phyloP scores from a whole-genome alignment of 2,329 filamentous ascomycete genomes.

The Sordariomycetes sp. region DNA sequence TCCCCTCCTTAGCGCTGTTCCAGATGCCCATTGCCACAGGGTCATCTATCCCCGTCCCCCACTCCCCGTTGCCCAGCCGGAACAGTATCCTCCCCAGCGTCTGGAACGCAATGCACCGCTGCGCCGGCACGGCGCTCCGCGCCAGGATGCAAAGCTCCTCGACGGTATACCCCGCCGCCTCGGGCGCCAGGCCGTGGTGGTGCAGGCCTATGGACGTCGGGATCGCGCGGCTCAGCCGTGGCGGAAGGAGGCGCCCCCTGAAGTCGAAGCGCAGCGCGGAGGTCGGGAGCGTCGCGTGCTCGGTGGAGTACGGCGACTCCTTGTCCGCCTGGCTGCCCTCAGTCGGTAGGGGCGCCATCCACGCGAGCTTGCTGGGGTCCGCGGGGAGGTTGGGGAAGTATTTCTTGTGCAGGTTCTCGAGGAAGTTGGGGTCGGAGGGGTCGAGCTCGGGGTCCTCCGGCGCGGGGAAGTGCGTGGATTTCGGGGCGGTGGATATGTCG shows the following conservation, averaged over 20 bases:
- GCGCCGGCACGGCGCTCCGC: constrained; percentile 71
- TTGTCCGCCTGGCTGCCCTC: constrained; percentile 53
- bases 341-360: constrained; percentile 70
- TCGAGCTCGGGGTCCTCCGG: constrained; percentile 61
- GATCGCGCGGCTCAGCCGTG: constrained; percentile 61
- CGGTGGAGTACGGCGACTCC: constrained; percentile 73
- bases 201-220: constrained; percentile 75
- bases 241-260: constrained; percentile 67
- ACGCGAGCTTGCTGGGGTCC: constrained; percentile 76
- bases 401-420: constrained; percentile 74
- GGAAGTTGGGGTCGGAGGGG: constrained; percentile 72
- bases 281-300: constrained; percentile 58
- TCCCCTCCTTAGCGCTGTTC: constrained; percentile 65
- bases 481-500: constrained; percentile 20
- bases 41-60: constrained; percentile 47
- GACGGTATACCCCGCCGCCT: constrained; percentile 90
- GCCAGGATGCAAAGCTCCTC: constrained; percentile 73
- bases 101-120: constrained; percentile 86
- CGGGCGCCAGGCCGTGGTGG: constrained; percentile 85
- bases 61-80: constrained; percentile 63
- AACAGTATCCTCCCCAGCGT: constrained; percentile 80
- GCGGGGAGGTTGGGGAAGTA: constrained; percentile 86
- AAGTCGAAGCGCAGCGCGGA: constrained; percentile 85
- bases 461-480: constrained; percentile 52
- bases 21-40: constrained; percentile 71